Evolutionary conservation across 371 early-diverging fungal species (phyloP), one percentile per base, ranked within the genome.

Genomic region (Blakeslea trispora): DNA sequence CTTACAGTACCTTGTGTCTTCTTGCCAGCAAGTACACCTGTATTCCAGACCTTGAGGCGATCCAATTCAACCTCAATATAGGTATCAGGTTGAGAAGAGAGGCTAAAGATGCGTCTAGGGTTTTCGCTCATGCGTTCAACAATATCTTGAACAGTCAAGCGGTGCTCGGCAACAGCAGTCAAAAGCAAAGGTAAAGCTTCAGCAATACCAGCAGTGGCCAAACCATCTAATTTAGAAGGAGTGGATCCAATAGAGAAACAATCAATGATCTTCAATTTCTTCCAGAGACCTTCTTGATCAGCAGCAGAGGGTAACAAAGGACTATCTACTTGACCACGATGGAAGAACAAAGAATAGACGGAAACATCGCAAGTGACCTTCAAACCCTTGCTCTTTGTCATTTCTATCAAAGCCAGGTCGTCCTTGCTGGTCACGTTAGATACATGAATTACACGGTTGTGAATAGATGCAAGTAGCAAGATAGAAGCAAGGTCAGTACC

Each of bases 281-380:
- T 81, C 96, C 96, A 96, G 50, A 95, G 69, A 11, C 85, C 81
- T 22, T 82, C 74, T 54, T 88, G 85, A 34, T 87, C 83, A 5
- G 66, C 63, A 58, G 74, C 70, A 63, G 75, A 72, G 37, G 81
- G 79, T 58, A 82, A 63, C 37, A 37, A 37, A 9, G 9, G 9
- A 14, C 13, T 80, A 45, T 86, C 87, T 28, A 87, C 73, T 61
- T 91, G 78, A 44, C 75, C 79, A 7, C 69, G 67, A 21, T 77
- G 67, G 49, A 90, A 78, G 81, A 95, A 95, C 44, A 96, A 75
- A 15, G 89, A 71, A 62, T 90, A 88, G 21, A 94, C 81, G 23
- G 84, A 69, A 11, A 94, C 94, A 68, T 96, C 98, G 74, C 95
- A 98, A n/a, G 95, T 93, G 31, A 95, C 92, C 23, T 77, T 66